Percentiles rank a stretch among this genome's conserved stretches.
phyloP scores from a whole-genome alignment of 2,329 filamentous ascomycete species.

The Tolypocladium inflatum region DNA sequence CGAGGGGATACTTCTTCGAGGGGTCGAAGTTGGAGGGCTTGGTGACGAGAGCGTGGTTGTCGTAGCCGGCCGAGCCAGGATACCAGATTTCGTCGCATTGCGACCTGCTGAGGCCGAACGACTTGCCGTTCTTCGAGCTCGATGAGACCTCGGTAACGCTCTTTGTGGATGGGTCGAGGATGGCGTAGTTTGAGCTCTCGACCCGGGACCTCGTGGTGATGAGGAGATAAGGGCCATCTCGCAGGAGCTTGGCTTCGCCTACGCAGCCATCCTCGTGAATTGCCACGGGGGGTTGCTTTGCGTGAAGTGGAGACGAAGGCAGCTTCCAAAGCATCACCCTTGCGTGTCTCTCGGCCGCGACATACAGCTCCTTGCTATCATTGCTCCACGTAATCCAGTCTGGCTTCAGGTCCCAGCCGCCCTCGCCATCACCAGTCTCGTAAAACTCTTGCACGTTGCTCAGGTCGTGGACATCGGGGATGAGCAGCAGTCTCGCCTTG shows the following conservation, averaged over 20 bases:
- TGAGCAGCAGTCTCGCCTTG: conserved; percentile 52
- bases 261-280: conserved; percentile 47
- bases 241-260: conserved; percentile 40
- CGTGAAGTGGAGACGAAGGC: conserved; percentile 42
- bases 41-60: conserved; percentile 60
- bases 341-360: conserved; percentile 65
- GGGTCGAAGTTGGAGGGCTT: conserved; percentile 59
- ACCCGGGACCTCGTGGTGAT: conserved; percentile 59
- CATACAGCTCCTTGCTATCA: conserved; percentile 54
- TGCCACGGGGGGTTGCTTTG: conserved; percentile 35
- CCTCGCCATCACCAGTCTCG: conserved; percentile 50
- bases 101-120: conserved; percentile 53
- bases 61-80: conserved; percentile 51
- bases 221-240: conserved; percentile 42
- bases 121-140: conserved; percentile 52
- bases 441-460: conserved; percentile 54
- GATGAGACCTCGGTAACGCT: conserved; percentile 45
- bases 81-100: conserved; percentile 65
- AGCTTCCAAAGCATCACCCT: conserved; percentile 52
- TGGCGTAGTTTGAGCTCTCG: conserved; percentile 61
- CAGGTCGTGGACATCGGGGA: conserved; percentile 50
- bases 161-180: conserved; percentile 39
- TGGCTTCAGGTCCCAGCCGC: conserved; percentile 50
- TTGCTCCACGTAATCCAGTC: conserved; percentile 47
- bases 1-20: conserved; percentile 66